Evolutionary conservation across 306 rosid genomes (phyloP), one percentile per base, ranked within the genome.

Genomic region (Begonia peltatifolia): DNA sequence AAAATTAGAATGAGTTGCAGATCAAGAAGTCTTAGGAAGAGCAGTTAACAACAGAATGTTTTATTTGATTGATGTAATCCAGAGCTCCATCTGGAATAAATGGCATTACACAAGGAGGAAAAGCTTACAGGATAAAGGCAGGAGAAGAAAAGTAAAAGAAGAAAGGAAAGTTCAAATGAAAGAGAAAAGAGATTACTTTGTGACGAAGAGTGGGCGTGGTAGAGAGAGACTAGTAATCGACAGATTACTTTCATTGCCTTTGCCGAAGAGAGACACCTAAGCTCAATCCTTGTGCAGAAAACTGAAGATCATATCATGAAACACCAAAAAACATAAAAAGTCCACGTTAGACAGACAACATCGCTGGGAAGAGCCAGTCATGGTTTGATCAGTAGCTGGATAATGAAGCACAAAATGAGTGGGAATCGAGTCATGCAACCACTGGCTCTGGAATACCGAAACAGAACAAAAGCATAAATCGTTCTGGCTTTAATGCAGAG

Each of bases 111-210:
- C 53, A 5, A 25, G 25, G 46, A 8, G 52, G 50, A 43, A 62
- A 61, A 73, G 54, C 57, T 63, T 42, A 8, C 56, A 42, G 68
- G 79, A 69, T 67, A 76, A 74, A 71, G 81, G 59, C 47, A 59
- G 57, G 43, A 46, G 59, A 66, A 61, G 68, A 71, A 60, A 38
- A 44, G 25, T 50, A 12, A 41, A 38, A 55, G 38, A 54, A 44
- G 55, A 46, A 67, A 70, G 46, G 67, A 63, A 60, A 56, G 68
- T 60, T 59, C 74, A 55, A 41, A 61, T 59, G 79, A 66, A 42
- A 64, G 52, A 6, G 58, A 71, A 75, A 72, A 72, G 53, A 71
- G 68, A 60, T 76, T 79, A 41, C 95, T 82, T 86, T 79, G 84
- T 63, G 65, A 73, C 57, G 52, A 79, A 82, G 93, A 68, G 73